phyloP scores from a whole-genome alignment of 192 early-diverging fungal species.

The Coemansia furcata region DNA sequence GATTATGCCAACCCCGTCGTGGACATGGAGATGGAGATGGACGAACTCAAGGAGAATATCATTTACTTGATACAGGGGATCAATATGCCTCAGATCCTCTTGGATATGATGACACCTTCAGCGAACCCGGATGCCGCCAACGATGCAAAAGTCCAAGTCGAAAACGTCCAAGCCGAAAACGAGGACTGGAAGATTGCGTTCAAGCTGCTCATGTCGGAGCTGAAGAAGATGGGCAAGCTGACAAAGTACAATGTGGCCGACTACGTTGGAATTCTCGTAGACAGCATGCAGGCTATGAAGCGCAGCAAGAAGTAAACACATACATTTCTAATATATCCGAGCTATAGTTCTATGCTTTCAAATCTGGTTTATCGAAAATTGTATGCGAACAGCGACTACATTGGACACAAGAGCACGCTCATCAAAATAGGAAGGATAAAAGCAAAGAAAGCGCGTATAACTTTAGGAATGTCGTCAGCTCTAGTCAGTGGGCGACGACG shows the following conservation, averaged over 20 bases:
- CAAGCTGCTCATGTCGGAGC: constrained; percentile 19
- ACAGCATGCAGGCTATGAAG: constrained; percentile 17
- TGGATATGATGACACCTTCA: constrained; percentile 17
- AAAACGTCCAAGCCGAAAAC: neutral
- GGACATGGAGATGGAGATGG: constrained; percentile 9
- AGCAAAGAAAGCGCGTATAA: neutral
- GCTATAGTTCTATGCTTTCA: no score
- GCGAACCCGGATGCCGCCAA: neutral
- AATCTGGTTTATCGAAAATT: neutral
- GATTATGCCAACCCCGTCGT: neutral
- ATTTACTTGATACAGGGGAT: constrained; percentile 34
- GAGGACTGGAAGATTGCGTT: constrained; percentile 1
- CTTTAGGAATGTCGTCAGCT: neutral
- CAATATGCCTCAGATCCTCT: constrained; percentile 36
- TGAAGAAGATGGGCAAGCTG: constrained; percentile 28
- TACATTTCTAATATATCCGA: no score
- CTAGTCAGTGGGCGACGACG: constrained; percentile 20
- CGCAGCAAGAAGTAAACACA: neutral
- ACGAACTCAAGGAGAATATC: constrained; percentile 33
- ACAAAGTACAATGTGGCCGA: constrained; percentile 39
- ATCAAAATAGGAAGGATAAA: neutral
- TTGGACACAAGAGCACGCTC: neutral
- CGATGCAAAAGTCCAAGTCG: neutral
- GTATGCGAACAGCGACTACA: neutral
- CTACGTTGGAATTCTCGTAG: constrained; percentile 32